phyloP scores from a whole-genome alignment of 2,329 filamentous ascomycete genomes.

The Emericellopsis atlantica region DNA sequence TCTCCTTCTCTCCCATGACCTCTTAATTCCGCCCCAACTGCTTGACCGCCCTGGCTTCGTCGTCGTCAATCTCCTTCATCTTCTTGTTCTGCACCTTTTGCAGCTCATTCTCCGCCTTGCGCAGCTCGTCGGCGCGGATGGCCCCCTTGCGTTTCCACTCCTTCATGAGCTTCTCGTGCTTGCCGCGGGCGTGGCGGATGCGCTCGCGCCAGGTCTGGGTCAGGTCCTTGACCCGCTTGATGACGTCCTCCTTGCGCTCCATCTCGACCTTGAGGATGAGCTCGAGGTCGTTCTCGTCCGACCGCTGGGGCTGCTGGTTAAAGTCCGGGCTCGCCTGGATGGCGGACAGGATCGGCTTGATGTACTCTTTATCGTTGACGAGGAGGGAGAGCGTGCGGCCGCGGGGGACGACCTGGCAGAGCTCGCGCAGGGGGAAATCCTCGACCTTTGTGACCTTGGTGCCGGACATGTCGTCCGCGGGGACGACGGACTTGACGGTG shows the following conservation, averaged over 20 bases:
- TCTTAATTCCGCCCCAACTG: conserved; percentile 18
- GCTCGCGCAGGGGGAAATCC: conserved; percentile 38
- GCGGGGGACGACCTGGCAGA: conserved; percentile 40
- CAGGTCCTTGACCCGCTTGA: conserved; percentile 27
- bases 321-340: conserved; percentile 38
- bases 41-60: conserved; percentile 35
- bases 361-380: conserved; percentile 26
- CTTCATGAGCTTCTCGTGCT: conserved; percentile 34
- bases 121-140: conserved; percentile 33
- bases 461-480: conserved; percentile 8
- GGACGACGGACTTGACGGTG: conserved; percentile 15
- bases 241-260: conserved; percentile 34
- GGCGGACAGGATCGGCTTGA: conserved; percentile 43
- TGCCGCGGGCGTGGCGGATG: conserved; percentile 31
- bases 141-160: conserved; percentile 31
- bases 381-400: conserved; percentile 27
- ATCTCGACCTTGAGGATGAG: conserved; percentile 40
- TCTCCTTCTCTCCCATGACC: too few relatives aligned
- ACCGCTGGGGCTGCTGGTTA: conserved; percentile 48
- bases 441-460: neutral
- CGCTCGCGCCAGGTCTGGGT: conserved; percentile 38
- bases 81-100: conserved; percentile 40
- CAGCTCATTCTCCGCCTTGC: conserved; percentile 31
- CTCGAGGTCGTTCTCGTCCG: conserved; percentile 46
- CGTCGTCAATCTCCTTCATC: conserved; percentile 34